These are phyloP conservation scores for Neocucurbitaria cava DNA, from an alignment of 2,329 filamentous ascomycete species.

Conservation along the genomic window DNA sequence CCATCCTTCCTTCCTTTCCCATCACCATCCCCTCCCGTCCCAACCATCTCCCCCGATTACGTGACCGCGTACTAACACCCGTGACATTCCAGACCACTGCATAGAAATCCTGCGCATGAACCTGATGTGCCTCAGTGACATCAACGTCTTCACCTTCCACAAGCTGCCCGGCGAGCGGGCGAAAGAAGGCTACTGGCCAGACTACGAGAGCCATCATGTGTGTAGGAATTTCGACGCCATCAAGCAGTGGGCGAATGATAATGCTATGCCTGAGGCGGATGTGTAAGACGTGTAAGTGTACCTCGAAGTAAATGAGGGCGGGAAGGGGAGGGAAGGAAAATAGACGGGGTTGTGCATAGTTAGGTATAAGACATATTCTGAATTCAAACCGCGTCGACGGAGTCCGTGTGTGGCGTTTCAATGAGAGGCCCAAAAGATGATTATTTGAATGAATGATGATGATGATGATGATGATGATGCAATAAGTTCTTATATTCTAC, in stretches of 20 bases:
- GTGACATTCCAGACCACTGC: slow-evolving; percentile 34
- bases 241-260: slow-evolving; percentile 40
- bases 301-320: not conserved
- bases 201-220: slow-evolving; percentile 43
- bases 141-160: slow-evolving; percentile 47
- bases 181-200: slow-evolving; percentile 37
- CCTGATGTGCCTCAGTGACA: slow-evolving; percentile 44
- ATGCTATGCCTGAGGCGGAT: slow-evolving; percentile 41
- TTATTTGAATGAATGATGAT: too few relatives aligned
- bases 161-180: slow-evolving; percentile 26
- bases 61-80: too few relatives aligned
- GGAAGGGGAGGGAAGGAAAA: not conserved
- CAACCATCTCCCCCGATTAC: too few relatives aligned
- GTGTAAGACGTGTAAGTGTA: slow-evolving; percentile 5
- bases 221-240: slow-evolving; percentile 45
- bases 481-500: slow-evolving; percentile 16
- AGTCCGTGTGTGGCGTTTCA: too few relatives aligned
- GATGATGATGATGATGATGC: too few relatives aligned
- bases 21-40: too few relatives aligned
- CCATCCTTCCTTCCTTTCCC: too few relatives aligned
- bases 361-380: not conserved
- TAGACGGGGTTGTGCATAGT: not conserved
- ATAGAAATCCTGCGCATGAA: slow-evolving; percentile 48
- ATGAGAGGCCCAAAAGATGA: too few relatives aligned
- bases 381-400: too few relatives aligned